phyloP scores from a whole-genome alignment of 108 stramenopile species.

The Craspedostauros australis region DNA sequence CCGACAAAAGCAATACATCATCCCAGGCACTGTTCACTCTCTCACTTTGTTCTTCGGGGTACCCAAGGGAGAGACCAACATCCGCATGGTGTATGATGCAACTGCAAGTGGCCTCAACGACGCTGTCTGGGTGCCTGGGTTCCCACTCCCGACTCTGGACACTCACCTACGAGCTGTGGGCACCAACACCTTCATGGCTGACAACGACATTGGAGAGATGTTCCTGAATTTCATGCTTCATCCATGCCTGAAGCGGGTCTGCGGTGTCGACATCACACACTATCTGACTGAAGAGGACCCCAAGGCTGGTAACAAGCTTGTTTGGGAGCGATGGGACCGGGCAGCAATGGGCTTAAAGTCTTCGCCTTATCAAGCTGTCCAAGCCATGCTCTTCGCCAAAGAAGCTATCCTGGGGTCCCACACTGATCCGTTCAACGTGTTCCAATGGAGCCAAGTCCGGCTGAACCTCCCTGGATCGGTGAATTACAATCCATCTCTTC shows the following conservation, averaged over 20 bases:
- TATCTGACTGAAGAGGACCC: conserved; percentile 1
- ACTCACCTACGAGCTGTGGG: conserved; percentile 8
- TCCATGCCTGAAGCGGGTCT: background rate
- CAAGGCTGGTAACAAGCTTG: too few relatives aligned
- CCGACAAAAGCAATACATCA: background rate
- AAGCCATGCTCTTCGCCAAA: conserved; percentile 7
- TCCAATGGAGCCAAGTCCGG: conserved; percentile 21
- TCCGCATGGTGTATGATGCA: conserved; percentile 43
- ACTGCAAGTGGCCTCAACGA: conserved; percentile 29
- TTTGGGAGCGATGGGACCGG: conserved; percentile 24
- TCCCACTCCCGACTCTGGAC: conserved; percentile 26
- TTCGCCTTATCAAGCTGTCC: conserved; percentile 24
- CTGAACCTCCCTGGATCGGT: conserved; percentile 31
- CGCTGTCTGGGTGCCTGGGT: conserved; percentile 23
- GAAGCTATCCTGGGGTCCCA: conserved; percentile 11
- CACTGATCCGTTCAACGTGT: conserved; percentile 12
- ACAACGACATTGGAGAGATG: conserved; percentile 37
- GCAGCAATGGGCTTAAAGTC: conserved; percentile 32
- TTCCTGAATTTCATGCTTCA: conserved; percentile 34
- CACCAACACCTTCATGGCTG: conserved; percentile 9
- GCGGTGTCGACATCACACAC: conserved; percentile 11
- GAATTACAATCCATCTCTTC: conserved; percentile 22
- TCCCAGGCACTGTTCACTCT: background rate
- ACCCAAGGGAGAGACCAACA: conserved; percentile 23
- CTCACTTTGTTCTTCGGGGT: conserved; percentile 17